phyloP scores from a whole-genome alignment of 352 stramenopile species.

The Phytophthora rubi region DNA sequence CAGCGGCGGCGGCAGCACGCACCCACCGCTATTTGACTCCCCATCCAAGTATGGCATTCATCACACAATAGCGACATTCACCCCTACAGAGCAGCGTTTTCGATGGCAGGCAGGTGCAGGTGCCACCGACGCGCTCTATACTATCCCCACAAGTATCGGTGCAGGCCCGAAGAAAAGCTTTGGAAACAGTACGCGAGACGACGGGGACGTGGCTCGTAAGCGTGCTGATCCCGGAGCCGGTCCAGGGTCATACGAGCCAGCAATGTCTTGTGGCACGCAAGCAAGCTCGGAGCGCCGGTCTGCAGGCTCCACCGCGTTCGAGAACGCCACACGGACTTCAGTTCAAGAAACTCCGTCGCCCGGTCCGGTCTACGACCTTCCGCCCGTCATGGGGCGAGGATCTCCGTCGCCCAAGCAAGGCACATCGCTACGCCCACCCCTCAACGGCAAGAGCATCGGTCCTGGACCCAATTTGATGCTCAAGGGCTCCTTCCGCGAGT shows the following conservation, averaged over 20 bases:
- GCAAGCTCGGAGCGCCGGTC: conserved; percentile 59
- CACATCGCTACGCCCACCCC: conserved; percentile 55
- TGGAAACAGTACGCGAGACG: conserved; percentile 76
- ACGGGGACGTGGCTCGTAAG: conserved; percentile 79
- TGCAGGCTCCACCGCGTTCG: conserved; percentile 60
- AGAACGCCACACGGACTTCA: conserved; percentile 60
- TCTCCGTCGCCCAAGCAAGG: conserved; percentile 64
- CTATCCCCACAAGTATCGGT: conserved; percentile 67
- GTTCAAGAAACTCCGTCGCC: conserved; percentile 66
- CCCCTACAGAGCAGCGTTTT: conserved; percentile 73
- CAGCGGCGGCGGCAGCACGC: conserved; percentile 30
- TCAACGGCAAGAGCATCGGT: conserved; percentile 60
- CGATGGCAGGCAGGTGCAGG: conserved; percentile 67
- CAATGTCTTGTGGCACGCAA: conserved; percentile 67
- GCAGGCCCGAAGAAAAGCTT: conserved; percentile 72
- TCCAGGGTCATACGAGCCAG: conserved; percentile 70
- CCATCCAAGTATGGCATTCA: conserved; percentile 78
- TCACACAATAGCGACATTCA: conserved; percentile 71
- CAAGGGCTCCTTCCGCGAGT: conserved; percentile 57
- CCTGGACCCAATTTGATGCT: conserved; percentile 74
- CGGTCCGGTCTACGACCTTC: conserved; percentile 79
- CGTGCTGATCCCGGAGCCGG: conserved; percentile 63
- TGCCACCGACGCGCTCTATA: conserved; percentile 74
- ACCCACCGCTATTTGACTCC: conserved; percentile 70
- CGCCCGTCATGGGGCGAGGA: conserved; percentile 48